Evolutionary conservation across 2,329 filamentous ascomycete genomes (phyloP), one percentile per base, ranked within the genome.

Genomic region (Pseudogymnoascus sp.): DNA sequence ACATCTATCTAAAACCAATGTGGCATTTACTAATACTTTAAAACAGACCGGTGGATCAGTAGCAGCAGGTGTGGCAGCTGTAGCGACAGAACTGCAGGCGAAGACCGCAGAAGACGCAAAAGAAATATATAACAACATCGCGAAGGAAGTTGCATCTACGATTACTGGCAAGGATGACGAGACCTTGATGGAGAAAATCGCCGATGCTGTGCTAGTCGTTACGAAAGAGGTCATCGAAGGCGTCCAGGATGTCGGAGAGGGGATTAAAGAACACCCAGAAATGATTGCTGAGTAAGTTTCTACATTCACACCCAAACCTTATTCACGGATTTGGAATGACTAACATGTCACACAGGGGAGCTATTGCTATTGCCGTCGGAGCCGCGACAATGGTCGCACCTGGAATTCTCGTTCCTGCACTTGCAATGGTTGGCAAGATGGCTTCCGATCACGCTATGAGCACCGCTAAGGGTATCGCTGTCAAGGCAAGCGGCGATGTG

Each of bases 351-450:
- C 45, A 11, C 42, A 69, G 68, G 51, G 69, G 68, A 34, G 69
- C 66, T 26, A 47, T 71, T 8, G 68, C 68, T 4, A 64, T 68
- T 16, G 69, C 62, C n/a, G 62, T 71, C 60, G 69, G 69, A 21
- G 67, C 66, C 14, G 68, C 68, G 59, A 69, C 68, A 4, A 37
- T 71, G 7, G 64, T 71, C 10, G 68, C 69, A 40, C 69, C 69
- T 2, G 67, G 69, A 42, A 64, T 71, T 2, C 64, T 69, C 8
- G 68, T 66, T 36, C 67, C 68, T 3, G 66, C 65, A 61, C 64
- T 69, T 11, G 68, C 69, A 1, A 62, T 71, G 54, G 51, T 71
- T 29, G 68, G 67, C 1, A 70, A 71, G 59, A 71, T 70, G 67
- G 68, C 68, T 2, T 63, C 67, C 2, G 67, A 69, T 37, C 57